phyloP scores from a whole-genome alignment of 2,329 filamentous ascomycete genomes.

The Arthrobotrys pseudoclavata region DNA sequence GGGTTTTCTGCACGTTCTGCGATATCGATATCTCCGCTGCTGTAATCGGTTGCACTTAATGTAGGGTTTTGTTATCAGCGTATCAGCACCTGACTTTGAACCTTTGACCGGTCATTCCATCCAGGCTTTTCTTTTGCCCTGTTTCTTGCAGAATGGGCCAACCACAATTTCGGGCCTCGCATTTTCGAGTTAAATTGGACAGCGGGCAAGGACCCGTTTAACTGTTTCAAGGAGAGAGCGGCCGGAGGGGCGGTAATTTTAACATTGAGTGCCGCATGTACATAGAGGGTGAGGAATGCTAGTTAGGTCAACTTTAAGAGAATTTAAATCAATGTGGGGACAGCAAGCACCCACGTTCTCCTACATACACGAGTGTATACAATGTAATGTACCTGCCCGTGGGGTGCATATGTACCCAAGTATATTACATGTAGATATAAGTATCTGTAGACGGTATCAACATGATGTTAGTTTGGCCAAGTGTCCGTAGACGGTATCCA shows the following conservation, averaged over 20 bases:
- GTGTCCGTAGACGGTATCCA: constrained; percentile 42
- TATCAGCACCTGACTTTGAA: constrained; percentile 18
- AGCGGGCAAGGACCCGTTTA: constrained; percentile 26
- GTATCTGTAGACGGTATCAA: background rate
- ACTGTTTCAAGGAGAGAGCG: constrained; percentile 42
- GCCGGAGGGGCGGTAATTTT: constrained; percentile 38
- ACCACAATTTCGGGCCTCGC: constrained; percentile 9
- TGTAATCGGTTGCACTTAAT: constrained; percentile 13
- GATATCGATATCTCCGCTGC: constrained; percentile 15
- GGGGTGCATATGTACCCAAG: too few relatives aligned
- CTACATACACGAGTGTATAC: background rate
- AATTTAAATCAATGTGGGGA: constrained; percentile 8
- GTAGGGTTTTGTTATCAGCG: constrained; percentile 5
- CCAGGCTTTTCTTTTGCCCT: background rate
- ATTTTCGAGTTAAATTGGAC: constrained; percentile 31
- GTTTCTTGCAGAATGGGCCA: constrained; percentile 3
- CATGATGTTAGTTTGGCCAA: background rate
- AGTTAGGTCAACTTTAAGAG: background rate
- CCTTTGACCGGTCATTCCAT: constrained; percentile 18
- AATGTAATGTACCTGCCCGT: background rate
- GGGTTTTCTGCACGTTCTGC: background rate
- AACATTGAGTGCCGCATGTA: constrained; percentile 29
- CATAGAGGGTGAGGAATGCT: constrained; percentile 34
- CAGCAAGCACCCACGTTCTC: constrained; percentile 5
- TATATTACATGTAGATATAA: too few relatives aligned